phyloP scores from a whole-genome alignment of 441 rosid genomes.

The Pelargonium fulgidum region DNA sequence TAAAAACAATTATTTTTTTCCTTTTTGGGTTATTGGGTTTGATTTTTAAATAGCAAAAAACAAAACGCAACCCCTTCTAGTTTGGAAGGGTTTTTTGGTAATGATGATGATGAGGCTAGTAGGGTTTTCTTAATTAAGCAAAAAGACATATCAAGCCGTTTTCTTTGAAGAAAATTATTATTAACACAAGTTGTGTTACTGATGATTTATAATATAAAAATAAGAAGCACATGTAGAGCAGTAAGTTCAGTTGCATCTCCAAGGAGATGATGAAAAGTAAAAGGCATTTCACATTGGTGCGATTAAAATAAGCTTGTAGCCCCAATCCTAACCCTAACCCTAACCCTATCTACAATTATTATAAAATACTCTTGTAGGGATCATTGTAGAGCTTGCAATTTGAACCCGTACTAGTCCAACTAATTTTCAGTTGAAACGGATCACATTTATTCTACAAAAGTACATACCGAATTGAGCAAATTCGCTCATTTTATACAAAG shows the following conservation, averaged over 20 bases:
- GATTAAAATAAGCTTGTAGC: background rate
- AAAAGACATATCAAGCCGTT: background rate
- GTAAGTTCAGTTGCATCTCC: constrained; percentile 8
- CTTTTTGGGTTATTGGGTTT: background rate
- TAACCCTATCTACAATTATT: background rate
- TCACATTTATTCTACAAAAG: no score
- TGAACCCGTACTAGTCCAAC: background rate
- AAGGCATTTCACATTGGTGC: constrained; percentile 3
- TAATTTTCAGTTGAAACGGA: no score
- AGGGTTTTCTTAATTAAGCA: no score
- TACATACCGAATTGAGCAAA: no score
- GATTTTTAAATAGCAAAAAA: background rate
- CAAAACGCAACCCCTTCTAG: background rate
- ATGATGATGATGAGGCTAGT: background rate
- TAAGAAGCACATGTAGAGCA: constrained; percentile 25
- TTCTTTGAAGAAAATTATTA: background rate
- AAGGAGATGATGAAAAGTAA: constrained; percentile 7
- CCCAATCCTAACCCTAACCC: background rate
- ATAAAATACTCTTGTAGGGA: background rate
- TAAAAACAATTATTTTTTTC: background rate
- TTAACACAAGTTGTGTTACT: background rate
- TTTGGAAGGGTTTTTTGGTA: background rate
- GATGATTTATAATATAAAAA: background rate
- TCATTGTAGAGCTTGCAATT: background rate
- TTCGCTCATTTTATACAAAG: no score